phyloP scores from a whole-genome alignment of 2,329 filamentous ascomycete genomes.

The Dactylellina sp. region DNA sequence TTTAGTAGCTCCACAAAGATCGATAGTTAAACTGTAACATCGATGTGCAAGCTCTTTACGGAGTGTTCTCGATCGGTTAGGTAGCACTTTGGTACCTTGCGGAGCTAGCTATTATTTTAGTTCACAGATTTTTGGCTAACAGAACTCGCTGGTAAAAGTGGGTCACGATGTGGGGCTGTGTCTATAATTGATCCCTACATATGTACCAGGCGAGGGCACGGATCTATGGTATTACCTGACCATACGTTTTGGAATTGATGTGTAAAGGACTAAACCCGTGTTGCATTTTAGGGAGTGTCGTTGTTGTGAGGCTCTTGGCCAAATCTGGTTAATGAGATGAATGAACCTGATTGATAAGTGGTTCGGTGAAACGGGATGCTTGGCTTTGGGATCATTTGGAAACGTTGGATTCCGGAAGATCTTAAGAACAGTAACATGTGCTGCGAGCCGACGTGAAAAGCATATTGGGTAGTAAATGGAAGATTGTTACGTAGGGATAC shows the following conservation, averaged over 20 bases:
- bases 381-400: background rate
- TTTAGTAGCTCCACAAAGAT: background rate
- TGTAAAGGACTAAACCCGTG: background rate
- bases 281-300: conserved; percentile 19
- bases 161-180: background rate
- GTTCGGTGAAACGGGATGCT: conserved; percentile 10
- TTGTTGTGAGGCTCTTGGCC: conserved; percentile 24
- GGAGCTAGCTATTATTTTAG: background rate
- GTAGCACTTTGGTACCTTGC: background rate
- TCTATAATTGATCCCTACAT: background rate
- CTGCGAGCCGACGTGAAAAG: too few relatives aligned
- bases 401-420: background rate
- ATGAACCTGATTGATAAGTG: conserved; percentile 22
- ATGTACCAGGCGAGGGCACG: too few relatives aligned
- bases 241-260: background rate
- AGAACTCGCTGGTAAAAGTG: background rate
- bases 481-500: background rate
- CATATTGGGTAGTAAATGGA: too few relatives aligned
- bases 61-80: background rate
- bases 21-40: background rate
- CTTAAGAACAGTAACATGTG: background rate
- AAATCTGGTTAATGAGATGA: conserved; percentile 12
- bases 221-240: too few relatives aligned
- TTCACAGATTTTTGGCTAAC: background rate
- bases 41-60: background rate